These are phyloP conservation scores for Pyricularia grisea DNA, from an alignment of 2,329 filamentous ascomycete genomes.

Conservation along the genomic window DNA sequence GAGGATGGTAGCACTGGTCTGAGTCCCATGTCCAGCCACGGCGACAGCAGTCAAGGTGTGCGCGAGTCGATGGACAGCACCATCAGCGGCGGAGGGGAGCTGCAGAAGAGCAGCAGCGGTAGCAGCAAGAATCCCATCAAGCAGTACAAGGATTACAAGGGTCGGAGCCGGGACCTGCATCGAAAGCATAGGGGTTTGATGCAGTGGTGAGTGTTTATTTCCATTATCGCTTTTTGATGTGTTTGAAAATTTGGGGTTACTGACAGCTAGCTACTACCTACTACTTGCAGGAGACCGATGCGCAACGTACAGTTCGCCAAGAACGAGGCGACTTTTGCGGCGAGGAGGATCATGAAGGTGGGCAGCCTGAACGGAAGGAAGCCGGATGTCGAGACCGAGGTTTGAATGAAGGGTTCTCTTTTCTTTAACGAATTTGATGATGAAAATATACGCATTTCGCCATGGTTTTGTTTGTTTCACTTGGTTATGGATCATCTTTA, in stretches of 20 bases:
- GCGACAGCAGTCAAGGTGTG: neutral
- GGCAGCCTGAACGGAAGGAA: slow-evolving; percentile 71
- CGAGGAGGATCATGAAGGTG: slow-evolving; percentile 67
- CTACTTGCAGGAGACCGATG: slow-evolving; percentile 51
- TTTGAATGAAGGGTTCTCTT: slow-evolving; percentile 21
- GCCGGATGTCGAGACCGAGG: slow-evolving; percentile 80
- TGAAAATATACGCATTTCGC: neutral
- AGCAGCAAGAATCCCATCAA: slow-evolving; percentile 43
- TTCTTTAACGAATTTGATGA: neutral
- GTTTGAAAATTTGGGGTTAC: neutral
- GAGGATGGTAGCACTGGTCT: slow-evolving; percentile 7
- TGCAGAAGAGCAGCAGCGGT: slow-evolving; percentile 19
- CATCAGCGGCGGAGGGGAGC: slow-evolving; percentile 15
- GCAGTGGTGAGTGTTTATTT: slow-evolving; percentile 56
- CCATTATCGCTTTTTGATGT: neutral
- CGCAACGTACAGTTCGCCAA: slow-evolving; percentile 81
- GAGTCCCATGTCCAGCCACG: slow-evolving; percentile 7
- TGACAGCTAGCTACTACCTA: neutral
- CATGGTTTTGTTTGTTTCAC: neutral
- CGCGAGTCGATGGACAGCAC: slow-evolving; percentile 7
- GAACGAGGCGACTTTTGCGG: slow-evolving; percentile 72
- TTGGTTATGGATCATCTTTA: neutral
- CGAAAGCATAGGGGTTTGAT: slow-evolving; percentile 83
- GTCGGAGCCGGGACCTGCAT: slow-evolving; percentile 64
- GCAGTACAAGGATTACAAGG: slow-evolving; percentile 53